Percentiles rank a stretch among this genome's conserved stretches.
Evolutionary conservation across 805 yeast species (phyloP).

Genomic region (Wickerhamomyces silvicola): DNA sequence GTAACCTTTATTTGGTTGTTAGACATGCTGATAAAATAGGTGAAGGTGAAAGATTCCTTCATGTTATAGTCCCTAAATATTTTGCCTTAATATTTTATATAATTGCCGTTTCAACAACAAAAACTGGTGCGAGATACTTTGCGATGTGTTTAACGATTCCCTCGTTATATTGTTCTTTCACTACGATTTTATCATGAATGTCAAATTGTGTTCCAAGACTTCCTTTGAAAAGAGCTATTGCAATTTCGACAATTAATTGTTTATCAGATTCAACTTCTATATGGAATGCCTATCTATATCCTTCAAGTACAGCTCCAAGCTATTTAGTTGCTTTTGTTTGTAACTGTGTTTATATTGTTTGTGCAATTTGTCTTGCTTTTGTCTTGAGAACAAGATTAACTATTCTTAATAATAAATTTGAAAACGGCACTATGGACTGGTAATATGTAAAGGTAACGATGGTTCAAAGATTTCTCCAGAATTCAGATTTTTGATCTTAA

Average conservation of each 20-base stretch:
- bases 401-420: constrained; percentile 36
- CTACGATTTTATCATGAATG: constrained; percentile 48
- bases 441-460: constrained; percentile 37
- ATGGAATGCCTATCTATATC: constrained; percentile 49
- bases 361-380: constrained; percentile 34
- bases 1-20: constrained; percentile 47
- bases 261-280: constrained; percentile 50
- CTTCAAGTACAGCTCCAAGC: constrained; percentile 37
- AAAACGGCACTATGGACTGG: constrained; percentile 43
- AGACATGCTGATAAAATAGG: constrained; percentile 50
- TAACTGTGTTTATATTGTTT: constrained; percentile 40
- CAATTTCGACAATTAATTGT: constrained; percentile 51
- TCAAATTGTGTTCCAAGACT: constrained; percentile 52
- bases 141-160: constrained; percentile 58
- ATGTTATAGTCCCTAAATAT: constrained; percentile 36
- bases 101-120: constrained; percentile 42
- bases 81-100: constrained; percentile 40
- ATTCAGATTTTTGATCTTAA: constrained; percentile 29
- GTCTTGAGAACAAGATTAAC: constrained; percentile 33
- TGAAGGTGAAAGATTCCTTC: constrained; percentile 51
- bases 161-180: constrained; percentile 47
- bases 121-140: constrained; percentile 51
- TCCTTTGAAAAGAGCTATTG: constrained; percentile 52
- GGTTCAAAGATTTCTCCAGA: constrained; percentile 36
- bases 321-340: constrained; percentile 41